Evolutionary conservation across 768 basidiomycete species (phyloP), one percentile per base, ranked within the genome.

Genomic region (Rhizopogon rudus): DNA sequence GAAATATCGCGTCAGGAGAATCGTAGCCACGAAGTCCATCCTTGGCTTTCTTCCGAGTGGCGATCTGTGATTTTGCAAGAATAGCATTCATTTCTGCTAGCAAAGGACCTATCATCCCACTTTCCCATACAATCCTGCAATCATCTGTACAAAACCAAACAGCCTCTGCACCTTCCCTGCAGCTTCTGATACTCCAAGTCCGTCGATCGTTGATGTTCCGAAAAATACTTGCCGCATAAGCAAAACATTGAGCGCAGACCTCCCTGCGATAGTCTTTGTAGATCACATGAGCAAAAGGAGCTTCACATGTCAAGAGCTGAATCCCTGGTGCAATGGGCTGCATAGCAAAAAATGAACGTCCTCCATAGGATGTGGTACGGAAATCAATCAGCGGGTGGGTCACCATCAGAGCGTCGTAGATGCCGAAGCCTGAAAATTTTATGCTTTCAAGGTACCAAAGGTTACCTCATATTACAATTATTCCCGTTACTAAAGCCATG

Each of bases 181-280:
- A 63, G 56, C 71, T 66, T 54, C 70, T 73, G 60, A 77, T 61
- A 40, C 63, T 75, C 83, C 83, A 84, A 63, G 57, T 71, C 70
- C 68, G 68, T 44, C 67, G 65, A 17, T 55, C 22, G 33, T 51
- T 45, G 33, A 67, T 60, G n/a, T 42, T 54, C 12, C 39, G 54
- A 12, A 56, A 57, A 0, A 54, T 57, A 54, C 71, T 63, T 22
- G 64, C 67, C 25, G 81, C 75, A 62, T 87, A 86, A 40, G 77
- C 75, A 63, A 84, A 87, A 67, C 86, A 88, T 63, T 79, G 71
- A 9, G 77, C 80, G 60, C 86, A 88, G 45, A 86, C 83, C 64
- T 86, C 85, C 64, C 81, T 83, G 40, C 83, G 76, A 59, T 85
- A 87, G 57, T 79, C 78, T 61, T 77, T 81, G 66, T 80, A 80